Evolutionary conservation across 768 basidiomycete species (phyloP).

Genomic region (Hebeloma cylindrosporum): DNA sequence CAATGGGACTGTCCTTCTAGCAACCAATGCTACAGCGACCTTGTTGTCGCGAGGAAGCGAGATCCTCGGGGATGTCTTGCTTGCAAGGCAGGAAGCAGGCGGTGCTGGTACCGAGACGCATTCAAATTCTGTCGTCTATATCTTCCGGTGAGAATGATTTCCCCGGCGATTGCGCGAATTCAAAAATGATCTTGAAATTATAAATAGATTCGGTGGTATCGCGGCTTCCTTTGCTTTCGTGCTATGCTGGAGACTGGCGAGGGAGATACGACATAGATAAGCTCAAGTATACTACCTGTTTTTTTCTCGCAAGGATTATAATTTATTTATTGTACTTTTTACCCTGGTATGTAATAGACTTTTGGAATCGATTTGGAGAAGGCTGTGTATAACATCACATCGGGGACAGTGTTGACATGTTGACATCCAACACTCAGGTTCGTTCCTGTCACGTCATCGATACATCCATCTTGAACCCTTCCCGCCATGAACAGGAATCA

Average conservation of each 20-base stretch:
- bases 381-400: no score
- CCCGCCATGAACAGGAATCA: not conserved
- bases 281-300: not conserved
- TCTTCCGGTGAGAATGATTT: conserved; percentile 64
- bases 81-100: conserved; percentile 9
- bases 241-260: conserved; percentile 29
- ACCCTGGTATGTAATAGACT: no score
- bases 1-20: conserved; percentile 17
- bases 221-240: conserved; percentile 30
- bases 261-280: conserved; percentile 27
- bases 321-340: not conserved
- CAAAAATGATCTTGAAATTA: not conserved
- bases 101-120: conserved; percentile 24
- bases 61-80: conserved; percentile 1
- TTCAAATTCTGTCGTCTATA: conserved; percentile 74
- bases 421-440: no score
- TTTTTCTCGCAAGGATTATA: not conserved
- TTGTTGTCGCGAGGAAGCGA: conserved; percentile 11
- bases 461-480: not conserved
- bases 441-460: no score
- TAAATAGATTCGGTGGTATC: conserved; percentile 25
- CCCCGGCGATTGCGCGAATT: not conserved
- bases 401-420: no score
- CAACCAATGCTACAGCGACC: conserved; percentile 14
- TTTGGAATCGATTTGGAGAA: no score